Evolutionary conservation across 2,329 filamentous ascomycete genomes (phyloP).

Genomic region (Trichoderma asperellum): DNA sequence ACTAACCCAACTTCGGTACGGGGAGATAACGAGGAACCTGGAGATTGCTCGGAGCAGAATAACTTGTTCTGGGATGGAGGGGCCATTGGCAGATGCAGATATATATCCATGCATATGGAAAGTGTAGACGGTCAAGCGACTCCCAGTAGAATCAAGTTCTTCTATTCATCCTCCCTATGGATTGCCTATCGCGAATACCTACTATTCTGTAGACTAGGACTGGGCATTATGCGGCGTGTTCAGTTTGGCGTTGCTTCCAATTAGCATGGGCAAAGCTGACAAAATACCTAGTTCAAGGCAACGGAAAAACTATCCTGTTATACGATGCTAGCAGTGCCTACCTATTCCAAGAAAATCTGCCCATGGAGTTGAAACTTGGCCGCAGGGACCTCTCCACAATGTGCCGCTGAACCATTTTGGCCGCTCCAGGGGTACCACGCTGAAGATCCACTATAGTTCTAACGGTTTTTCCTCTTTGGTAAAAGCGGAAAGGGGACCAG

Average conservation of each 20-base stretch:
- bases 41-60: not conserved
- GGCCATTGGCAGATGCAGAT: not conserved
- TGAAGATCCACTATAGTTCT: not conserved
- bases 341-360: not conserved
- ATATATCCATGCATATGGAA: accelerated
- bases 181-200: not conserved
- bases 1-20: no score
- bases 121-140: not conserved
- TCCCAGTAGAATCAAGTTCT: not conserved
- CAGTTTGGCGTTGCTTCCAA: not conserved
- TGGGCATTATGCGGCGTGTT: not conserved
- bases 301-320: not conserved
- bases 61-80: not conserved
- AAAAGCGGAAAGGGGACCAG: not conserved
- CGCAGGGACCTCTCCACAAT: not conserved
- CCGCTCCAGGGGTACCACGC: not conserved
- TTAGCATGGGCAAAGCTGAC: not conserved
- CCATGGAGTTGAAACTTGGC: not conserved
- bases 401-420: not conserved
- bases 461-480: not conserved
- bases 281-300: not conserved
- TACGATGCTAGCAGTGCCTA: not conserved
- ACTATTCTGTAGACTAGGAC: not conserved
- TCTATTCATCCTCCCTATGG: not conserved
- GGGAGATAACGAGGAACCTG: not conserved